Base-by-base conservation (phyloP, 1,139 yeast species). In the Schwanniomyces etchellsii region DNA sequence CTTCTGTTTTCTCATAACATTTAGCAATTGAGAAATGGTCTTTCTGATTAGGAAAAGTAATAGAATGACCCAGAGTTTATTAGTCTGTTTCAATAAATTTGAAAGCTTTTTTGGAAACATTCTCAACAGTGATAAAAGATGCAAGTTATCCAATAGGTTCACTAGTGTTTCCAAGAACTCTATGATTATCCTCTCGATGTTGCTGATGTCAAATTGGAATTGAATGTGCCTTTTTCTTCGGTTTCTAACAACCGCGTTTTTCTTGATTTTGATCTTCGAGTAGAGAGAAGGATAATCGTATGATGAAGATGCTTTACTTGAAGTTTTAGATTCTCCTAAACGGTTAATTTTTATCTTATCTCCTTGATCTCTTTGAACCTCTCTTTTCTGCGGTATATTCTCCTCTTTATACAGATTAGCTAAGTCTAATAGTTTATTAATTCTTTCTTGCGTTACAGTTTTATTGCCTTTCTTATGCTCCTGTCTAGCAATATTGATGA, bases 51-150 rank as follows among this genome's bases (percentile, higher is more conserved):
- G 55, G 34, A 67, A 67, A 4, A 67, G 45, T 40, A 67, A 50
- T 9, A 67, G 60, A 20, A 67, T 45, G 25, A 66, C 61, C 74
- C 74, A 67, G 24, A 67, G 44, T 41, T 63, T 64, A 39, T 67
- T 67, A 33, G 74, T 67, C 34, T 66, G 69, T 36, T 63, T 63
- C 32, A 67, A 49, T 15, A 66, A 37, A 5, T 48, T 48, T 7
- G 47, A 26, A 11, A 67, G 42, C 22, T 37, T 41, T 31, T 59
- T 45, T 1, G 74, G 74, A 38, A 67, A 67, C 64, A 63, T 65
- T 37, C 49, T 73, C 45, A 67, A 47, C 34, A 60, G 59, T 26
- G 70, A 62, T 26, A 67, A 58, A 32, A 67, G 55, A 42, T 67
- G 73, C 21, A 67, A 52, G 35, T 65, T 67, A 44, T 67, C 74